A percentile compares a stretch with the other conserved stretches of the same genome.
Evolutionary conservation across 2,329 filamentous ascomycete species (phyloP).

Genomic region (Chaetomiaceae sp.): DNA sequence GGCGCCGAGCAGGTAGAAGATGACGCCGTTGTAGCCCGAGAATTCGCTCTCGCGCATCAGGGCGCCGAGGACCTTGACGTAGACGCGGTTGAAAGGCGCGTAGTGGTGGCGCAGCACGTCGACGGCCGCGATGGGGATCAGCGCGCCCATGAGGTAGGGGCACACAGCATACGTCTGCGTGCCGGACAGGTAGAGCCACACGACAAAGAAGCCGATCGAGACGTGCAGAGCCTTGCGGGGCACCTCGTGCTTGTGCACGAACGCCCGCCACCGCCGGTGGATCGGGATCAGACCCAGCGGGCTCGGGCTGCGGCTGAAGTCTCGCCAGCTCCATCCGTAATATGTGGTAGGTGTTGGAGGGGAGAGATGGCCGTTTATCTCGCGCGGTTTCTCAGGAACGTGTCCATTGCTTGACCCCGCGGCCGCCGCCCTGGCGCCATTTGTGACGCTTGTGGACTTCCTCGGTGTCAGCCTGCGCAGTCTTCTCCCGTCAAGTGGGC

Average conservation of each 20-base stretch:
- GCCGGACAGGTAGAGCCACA: constrained; percentile 78
- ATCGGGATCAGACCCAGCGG: constrained; percentile 93
- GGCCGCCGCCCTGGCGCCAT: constrained; percentile 10
- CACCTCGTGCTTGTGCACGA: constrained; percentile 96
- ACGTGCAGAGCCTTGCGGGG: constrained; percentile 91
- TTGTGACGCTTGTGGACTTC: constrained; percentile 27
- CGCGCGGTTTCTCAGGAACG: constrained; percentile 1
- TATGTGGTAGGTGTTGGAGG: constrained; percentile 57
- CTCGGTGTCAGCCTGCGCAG: constrained; percentile 48
- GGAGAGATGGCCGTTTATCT: constrained; percentile 62
- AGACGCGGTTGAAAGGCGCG: constrained; percentile 76
- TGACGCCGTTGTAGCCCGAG: constrained; percentile 90
- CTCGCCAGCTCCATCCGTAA: constrained; percentile 73
- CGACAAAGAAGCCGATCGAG: constrained; percentile 90
- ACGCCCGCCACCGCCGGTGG: constrained; percentile 82
- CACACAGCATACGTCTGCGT: constrained; percentile 74
- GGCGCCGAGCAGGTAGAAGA: constrained; percentile 89
- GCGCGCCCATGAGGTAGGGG: constrained; percentile 72
- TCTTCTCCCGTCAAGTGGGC: constrained; percentile 54
- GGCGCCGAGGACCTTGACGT: constrained; percentile 78
- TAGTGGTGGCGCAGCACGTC: constrained; percentile 83
- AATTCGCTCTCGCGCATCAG: constrained; percentile 98
- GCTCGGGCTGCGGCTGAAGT: constrained; percentile 86
- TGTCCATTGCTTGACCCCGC: constrained; percentile 18
- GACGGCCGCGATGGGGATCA: constrained; percentile 77